Evolutionary conservation across 495 filamentous ascomycete species (phyloP).

Genomic region (Penicillium psychrofluorescens): DNA sequence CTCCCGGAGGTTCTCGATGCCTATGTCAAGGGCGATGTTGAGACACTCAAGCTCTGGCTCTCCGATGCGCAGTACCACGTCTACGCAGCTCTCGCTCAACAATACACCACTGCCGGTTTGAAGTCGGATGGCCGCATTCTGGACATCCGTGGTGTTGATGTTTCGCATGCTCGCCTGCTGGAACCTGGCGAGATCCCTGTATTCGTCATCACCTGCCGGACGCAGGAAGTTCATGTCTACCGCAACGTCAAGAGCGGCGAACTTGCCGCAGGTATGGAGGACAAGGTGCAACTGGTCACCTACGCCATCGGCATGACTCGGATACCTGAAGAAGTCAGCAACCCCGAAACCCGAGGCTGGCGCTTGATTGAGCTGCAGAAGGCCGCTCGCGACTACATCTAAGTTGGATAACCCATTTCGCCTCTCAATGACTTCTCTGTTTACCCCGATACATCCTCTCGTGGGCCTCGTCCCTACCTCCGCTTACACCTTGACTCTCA

Average conservation of each 20-base stretch:
- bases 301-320: conserved; percentile 95
- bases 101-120: conserved; percentile 87
- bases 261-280: conserved; percentile 96
- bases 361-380: conserved; percentile 97
- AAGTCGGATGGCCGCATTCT: conserved; percentile 91
- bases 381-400: conserved; percentile 91
- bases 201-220: conserved; percentile 91
- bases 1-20: conserved; percentile 95
- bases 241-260: conserved; percentile 80
- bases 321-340: conserved; percentile 89
- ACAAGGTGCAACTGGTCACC: conserved; percentile 94
- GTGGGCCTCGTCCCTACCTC: not conserved
- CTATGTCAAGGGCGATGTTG: conserved; percentile 91
- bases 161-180: conserved; percentile 78
- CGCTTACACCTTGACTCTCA: conserved; percentile 2
- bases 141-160: conserved; percentile 89
- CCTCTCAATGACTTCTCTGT: conserved; percentile 1
- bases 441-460: conserved; percentile 1
- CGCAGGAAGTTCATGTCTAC: conserved; percentile 98
- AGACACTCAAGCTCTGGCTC: conserved; percentile 88
- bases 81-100: conserved; percentile 87
- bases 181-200: conserved; percentile 97
- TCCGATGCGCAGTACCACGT: conserved; percentile 91
- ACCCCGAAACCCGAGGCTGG: conserved; percentile 95
- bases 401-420: conserved; percentile 20